Base-by-base conservation (phyloP, 2,329 filamentous ascomycete species). In the Neonectria sp. region DNA sequence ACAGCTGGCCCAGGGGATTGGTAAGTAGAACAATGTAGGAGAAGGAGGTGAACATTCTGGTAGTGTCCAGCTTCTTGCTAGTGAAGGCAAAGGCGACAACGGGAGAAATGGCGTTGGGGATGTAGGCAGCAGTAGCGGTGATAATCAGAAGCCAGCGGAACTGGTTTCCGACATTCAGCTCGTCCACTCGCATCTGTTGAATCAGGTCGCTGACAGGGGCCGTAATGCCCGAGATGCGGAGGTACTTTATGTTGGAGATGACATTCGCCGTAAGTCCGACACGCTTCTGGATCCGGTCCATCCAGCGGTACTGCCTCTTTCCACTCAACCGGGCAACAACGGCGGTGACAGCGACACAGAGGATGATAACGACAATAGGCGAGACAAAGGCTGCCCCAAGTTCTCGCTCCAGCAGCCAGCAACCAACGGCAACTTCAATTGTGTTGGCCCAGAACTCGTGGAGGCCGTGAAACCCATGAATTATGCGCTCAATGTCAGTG, bases 311-410 rank as follows among this genome's bases (percentile, higher is more conserved):
- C 55, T 83, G 81, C 1, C 43, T 68, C 12, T 56, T 64, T 0
- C 71, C 71, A 2, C 74, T 65, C 5, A 70, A 29, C 0, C 33
- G 40, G 15, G 76, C 51, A 1, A 71, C n/a, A 59, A 65, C 65
- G n/a, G 48, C 63, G 0, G 77, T 52, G 2, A 71, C 9, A 2
- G 69, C 33, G 2, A 72, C 70, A 25, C 75, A 77, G 2, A 75
- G 3, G 8, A 83, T 53, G 0, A 86, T 82, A 2, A 86, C 77
- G 0, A 81, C 79, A 6, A 89, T 78, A 0, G 87, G 86, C 0
- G 83, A 82, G 0, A 83, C 72, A 43, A 85, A 88, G 0, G 85
- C 84, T 0, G 79, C 75, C 0, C 86, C 86, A 1, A 89, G 71
- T 53, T 86, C 80, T 3, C 71, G 71, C 25, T 86, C 77, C 0